A percentile compares a stretch with the other conserved stretches of the same genome.
These are phyloP conservation scores for Urostyla sp. DNA, from an alignment of 73 alveolate genomes.

Conservation along the genomic window DNA sequence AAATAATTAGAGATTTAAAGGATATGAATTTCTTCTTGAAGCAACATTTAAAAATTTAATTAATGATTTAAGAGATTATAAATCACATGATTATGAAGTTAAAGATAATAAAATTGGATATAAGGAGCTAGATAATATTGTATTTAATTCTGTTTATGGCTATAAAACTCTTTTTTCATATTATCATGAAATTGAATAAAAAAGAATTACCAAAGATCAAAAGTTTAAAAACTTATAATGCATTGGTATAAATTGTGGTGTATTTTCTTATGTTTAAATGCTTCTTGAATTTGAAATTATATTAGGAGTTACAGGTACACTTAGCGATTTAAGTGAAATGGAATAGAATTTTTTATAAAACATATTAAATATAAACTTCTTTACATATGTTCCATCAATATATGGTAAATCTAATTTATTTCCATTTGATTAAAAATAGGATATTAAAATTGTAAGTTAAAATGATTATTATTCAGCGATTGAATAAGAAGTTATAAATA, in stretches of 20 bases:
- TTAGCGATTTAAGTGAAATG: constrained; percentile 37
- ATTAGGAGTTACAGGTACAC: constrained; percentile 72
- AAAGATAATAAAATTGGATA: constrained; percentile 52
- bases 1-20: neutral
- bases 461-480: neutral
- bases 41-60: constrained; percentile 31
- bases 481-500: too few species aligned
- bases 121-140: constrained; percentile 57
- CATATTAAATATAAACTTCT: constrained; percentile 38
- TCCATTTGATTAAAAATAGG: neutral
- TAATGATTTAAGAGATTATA: neutral
- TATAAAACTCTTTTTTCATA: constrained; percentile 65
- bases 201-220: neutral
- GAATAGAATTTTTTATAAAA: constrained; percentile 19
- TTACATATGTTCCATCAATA: constrained; percentile 57
- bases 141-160: constrained; percentile 55
- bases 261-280: constrained; percentile 53
- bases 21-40: neutral
- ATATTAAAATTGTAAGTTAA: too few species aligned
- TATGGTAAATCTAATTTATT: constrained; percentile 52
- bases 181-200: constrained; percentile 24
- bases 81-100: constrained; percentile 42
- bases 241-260: constrained; percentile 57
- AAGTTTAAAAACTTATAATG: neutral
- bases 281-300: constrained; percentile 35